Percentiles rank a stretch among this genome's conserved stretches.
Conservation (phyloP, 176 grass and related monocot species). For the Musa itinerans region DNA sequence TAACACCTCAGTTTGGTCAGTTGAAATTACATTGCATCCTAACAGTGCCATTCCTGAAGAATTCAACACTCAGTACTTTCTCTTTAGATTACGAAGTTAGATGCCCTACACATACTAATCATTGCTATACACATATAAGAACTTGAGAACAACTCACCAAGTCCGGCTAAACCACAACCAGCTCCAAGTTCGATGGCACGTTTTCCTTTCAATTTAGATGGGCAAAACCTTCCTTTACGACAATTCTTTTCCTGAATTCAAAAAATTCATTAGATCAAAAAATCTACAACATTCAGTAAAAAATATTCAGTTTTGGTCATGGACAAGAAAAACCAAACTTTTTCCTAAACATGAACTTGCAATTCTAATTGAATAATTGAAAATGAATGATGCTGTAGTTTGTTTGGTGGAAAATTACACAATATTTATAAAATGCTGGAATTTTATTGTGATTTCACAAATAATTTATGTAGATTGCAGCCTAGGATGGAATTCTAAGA, state of each 20-base stretch:
- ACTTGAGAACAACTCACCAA: constrained; percentile 36
- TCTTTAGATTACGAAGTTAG: background rate
- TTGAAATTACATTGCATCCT: constrained; percentile 69
- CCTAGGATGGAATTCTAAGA: too few species aligned
- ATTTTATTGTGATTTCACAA: too few species aligned
- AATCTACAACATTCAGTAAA: background rate
- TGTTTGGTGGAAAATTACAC: too few species aligned
- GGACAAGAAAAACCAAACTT: background rate
- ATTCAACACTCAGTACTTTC: constrained; percentile 3
- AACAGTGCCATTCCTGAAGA: constrained; percentile 77
- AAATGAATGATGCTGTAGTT: too few species aligned
- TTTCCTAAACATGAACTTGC: background rate
- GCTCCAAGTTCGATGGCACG: constrained; percentile 78
- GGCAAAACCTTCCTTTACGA: constrained; percentile 83
- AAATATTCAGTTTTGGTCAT: background rate
- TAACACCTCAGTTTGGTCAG: constrained; percentile 82
- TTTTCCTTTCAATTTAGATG: constrained; percentile 83
- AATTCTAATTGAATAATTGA: too few species aligned
- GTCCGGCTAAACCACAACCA: constrained; percentile 85
- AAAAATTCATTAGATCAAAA: background rate
- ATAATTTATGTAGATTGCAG: too few species aligned
- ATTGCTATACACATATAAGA: background rate
- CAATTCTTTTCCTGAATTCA: constrained; percentile 74
- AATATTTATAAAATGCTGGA: too few species aligned
- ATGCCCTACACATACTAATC: background rate